phyloP scores from a whole-genome alignment of 2,329 filamentous ascomycete genomes.

The Ophiosphaerella narmari region DNA sequence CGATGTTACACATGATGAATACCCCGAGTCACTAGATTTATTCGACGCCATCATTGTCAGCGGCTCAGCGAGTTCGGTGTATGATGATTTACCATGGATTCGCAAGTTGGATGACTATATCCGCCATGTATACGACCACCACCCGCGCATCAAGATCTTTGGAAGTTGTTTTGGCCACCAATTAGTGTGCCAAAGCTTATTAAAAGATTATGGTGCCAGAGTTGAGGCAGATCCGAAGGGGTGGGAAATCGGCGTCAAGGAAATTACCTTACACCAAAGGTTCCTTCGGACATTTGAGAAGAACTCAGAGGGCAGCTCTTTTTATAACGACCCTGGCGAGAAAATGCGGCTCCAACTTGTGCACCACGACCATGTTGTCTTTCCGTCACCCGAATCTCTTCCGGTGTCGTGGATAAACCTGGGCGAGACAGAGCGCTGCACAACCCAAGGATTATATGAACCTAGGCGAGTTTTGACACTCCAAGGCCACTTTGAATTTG shows the following conservation, averaged over 20 bases:
- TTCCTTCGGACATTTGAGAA: slow-evolving; percentile 14
- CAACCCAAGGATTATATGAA: slow-evolving; percentile 48
- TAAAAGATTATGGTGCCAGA: slow-evolving; percentile 33
- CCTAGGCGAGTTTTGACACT: slow-evolving; percentile 47
- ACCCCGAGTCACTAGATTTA: slow-evolving; percentile 31
- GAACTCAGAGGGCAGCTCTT: neutral
- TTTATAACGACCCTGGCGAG: slow-evolving; percentile 2
- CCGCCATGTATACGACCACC: slow-evolving; percentile 33
- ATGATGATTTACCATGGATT: slow-evolving; percentile 24
- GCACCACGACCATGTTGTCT: slow-evolving; percentile 41
- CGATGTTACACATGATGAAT: slow-evolving; percentile 40
- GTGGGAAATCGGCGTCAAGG: slow-evolving; percentile 33
- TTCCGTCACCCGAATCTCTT: slow-evolving; percentile 18
- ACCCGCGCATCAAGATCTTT: slow-evolving; percentile 45
- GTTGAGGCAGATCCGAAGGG: slow-evolving; percentile 34
- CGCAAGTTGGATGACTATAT: slow-evolving; percentile 36
- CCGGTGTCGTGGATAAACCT: slow-evolving; percentile 25
- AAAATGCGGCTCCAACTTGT: slow-evolving; percentile 46
- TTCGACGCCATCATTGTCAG: slow-evolving; percentile 46
- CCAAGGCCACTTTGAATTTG: slow-evolving; percentile 53
- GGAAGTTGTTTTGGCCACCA: slow-evolving; percentile 54
- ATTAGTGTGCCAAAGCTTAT: slow-evolving; percentile 46
- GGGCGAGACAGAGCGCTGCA: slow-evolving; percentile 40
- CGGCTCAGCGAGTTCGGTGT: slow-evolving; percentile 39
- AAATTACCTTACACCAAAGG: slow-evolving; percentile 18